Conservation (phyloP, 257 asterid genomes). For the Nicotiana noctiflora region DNA sequence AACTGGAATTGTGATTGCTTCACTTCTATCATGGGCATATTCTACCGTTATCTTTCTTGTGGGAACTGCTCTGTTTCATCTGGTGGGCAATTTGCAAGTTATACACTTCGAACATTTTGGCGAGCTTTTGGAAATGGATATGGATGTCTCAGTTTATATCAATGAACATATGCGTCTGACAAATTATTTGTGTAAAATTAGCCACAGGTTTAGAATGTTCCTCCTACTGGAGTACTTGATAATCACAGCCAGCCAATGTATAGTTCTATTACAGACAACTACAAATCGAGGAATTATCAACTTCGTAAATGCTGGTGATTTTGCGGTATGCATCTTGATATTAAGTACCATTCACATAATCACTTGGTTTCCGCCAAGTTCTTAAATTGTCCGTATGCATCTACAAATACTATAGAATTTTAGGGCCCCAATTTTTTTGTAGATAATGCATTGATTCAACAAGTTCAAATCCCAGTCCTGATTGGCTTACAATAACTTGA, state of each 20-base stretch:
- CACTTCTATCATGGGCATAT: constrained; percentile 66
- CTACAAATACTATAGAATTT: not conserved
- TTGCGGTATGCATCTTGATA: constrained; percentile 39
- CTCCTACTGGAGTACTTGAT: constrained; percentile 66
- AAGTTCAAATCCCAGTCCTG: not conserved
- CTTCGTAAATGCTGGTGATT: constrained; percentile 75
- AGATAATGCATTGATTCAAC: not conserved
- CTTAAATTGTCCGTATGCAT: not conserved
- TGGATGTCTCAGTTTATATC: constrained; percentile 64
- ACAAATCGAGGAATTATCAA: constrained; percentile 61
- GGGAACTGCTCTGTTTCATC: constrained; percentile 62
- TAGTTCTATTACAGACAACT: constrained; percentile 58
- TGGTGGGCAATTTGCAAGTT: constrained; percentile 74
- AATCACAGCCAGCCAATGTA: constrained; percentile 62
- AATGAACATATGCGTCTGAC: constrained; percentile 73
- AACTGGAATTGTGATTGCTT: constrained; percentile 28
- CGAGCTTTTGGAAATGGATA: constrained; percentile 59
- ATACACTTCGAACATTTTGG: constrained; percentile 72
- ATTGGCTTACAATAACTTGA: not conserved
- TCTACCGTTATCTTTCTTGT: constrained; percentile 54
- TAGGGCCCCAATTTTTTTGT: not conserved
- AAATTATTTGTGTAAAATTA: constrained; percentile 59
- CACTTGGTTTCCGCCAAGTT: not conserved
- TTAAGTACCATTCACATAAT: not conserved
- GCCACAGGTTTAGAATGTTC: constrained; percentile 74